These are phyloP conservation scores for Lipomyces yamanashiensis DNA, from an alignment of 805 yeast genomes.

Conservation along the genomic window DNA sequence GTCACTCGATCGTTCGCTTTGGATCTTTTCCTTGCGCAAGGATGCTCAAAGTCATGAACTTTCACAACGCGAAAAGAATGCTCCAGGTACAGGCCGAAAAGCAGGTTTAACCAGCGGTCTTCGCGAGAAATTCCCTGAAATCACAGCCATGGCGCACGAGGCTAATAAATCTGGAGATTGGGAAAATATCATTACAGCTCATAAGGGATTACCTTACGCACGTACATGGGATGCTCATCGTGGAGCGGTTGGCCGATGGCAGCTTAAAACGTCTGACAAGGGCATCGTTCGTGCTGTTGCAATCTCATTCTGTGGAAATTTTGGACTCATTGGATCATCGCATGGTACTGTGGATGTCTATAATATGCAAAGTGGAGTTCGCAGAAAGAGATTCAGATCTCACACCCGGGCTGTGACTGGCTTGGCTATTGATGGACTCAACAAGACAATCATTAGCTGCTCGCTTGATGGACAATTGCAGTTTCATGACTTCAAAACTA, in stretches of 20 bases:
- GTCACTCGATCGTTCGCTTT: slow-evolving; percentile 80
- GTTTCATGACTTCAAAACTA: slow-evolving; percentile 80
- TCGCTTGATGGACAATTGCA: slow-evolving; percentile 90
- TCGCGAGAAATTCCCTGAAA: slow-evolving; percentile 77
- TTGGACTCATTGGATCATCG: slow-evolving; percentile 88
- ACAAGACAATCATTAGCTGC: slow-evolving; percentile 80
- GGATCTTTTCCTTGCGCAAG: slow-evolving; percentile 91
- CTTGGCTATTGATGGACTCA: slow-evolving; percentile 85
- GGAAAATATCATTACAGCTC: slow-evolving; percentile 92
- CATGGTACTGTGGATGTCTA: slow-evolving; percentile 82
- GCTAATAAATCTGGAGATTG: slow-evolving; percentile 51
- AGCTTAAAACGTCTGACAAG: slow-evolving; percentile 73
- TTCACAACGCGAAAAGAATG: slow-evolving; percentile 70
- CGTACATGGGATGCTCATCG: slow-evolving; percentile 86
- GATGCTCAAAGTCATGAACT: slow-evolving; percentile 95
- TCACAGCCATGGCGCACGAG: slow-evolving; percentile 46
- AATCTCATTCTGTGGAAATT: slow-evolving; percentile 92
- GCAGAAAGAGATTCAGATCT: slow-evolving; percentile 68
- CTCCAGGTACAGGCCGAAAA: slow-evolving; percentile 36
- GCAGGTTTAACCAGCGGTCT: slow-evolving; percentile 30
- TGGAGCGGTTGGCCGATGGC: slow-evolving; percentile 79
- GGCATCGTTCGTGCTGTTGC: slow-evolving; percentile 75
- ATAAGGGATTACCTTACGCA: slow-evolving; percentile 79
- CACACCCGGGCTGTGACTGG: slow-evolving; percentile 76
- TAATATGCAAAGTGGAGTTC: slow-evolving; percentile 88